A percentile compares a stretch with the other conserved stretches of the same genome.
These are phyloP conservation scores for Pseudomonodictys pantanalensis DNA, from an alignment of 495 filamentous ascomycete genomes.

Conservation along the genomic window DNA sequence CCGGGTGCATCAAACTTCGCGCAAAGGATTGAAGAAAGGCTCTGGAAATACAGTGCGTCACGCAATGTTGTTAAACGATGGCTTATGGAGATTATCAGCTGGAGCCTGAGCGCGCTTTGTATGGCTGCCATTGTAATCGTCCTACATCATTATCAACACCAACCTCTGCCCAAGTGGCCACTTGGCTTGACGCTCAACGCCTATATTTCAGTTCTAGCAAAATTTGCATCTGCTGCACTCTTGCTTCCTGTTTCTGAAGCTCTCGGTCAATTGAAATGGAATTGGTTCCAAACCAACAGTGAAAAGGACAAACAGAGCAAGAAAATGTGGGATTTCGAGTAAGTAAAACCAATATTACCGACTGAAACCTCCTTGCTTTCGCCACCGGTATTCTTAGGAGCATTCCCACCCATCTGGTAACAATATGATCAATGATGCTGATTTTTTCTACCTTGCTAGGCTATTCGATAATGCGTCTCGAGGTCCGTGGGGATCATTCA, in stretches of 20 bases:
- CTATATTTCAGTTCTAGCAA: conserved; percentile 12
- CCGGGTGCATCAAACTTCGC: conserved; percentile 9
- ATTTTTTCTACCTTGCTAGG: conserved; percentile 6
- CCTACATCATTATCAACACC: conserved; percentile 9
- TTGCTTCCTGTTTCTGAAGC: conserved; percentile 17
- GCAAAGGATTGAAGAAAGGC: conserved; percentile 16
- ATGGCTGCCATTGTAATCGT: conserved; percentile 26
- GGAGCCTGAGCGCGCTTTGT: conserved; percentile 19
- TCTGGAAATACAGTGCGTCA: conserved; percentile 22
- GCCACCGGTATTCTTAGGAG: conserved; percentile 2
- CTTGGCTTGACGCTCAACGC: conserved; percentile 9
- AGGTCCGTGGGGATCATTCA: conserved; percentile 14
- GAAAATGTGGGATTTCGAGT: conserved; percentile 19
- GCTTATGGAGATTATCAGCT: conserved; percentile 26
- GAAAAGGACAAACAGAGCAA: conserved; percentile 7
- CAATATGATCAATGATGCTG: neutral
- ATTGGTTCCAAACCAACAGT: conserved; percentile 1
- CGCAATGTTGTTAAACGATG: conserved; percentile 20
- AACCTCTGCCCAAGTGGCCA: conserved; percentile 7
- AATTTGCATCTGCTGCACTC: conserved; percentile 7
- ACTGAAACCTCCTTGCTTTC: neutral
- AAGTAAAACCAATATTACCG: neutral
- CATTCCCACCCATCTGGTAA: neutral
- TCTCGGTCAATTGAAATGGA: conserved; percentile 10
- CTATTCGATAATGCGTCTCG: conserved; percentile 13